Conservation (phyloP, 371 early-diverging fungal species). For the Gilbertella persicaria region DNA sequence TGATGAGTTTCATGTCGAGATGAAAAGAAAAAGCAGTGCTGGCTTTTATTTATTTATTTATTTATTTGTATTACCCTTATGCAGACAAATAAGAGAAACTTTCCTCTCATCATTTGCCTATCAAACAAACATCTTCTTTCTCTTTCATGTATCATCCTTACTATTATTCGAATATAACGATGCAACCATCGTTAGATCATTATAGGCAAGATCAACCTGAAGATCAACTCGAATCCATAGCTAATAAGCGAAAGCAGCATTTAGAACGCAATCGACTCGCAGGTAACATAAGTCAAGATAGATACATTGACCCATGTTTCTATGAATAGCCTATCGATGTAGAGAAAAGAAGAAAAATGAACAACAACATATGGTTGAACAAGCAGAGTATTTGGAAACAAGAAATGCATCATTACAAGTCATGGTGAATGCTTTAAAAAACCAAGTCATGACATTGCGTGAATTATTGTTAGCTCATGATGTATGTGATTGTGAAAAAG, state of each 20-base stretch:
- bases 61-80: no score
- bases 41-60: no score
- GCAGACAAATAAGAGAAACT: no score
- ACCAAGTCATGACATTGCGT: slow-evolving; percentile 5
- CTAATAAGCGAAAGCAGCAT: slow-evolving; percentile 5
- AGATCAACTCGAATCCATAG: no score
- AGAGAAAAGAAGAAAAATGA: slow-evolving; percentile 16
- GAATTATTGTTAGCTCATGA: slow-evolving; percentile 19
- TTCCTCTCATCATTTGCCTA: no score
- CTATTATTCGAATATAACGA: no score
- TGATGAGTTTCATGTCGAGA: no score
- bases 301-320: not conserved
- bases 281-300: slow-evolving; percentile 1
- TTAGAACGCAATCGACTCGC: slow-evolving; percentile 16
- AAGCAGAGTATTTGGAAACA: slow-evolving; percentile 3
- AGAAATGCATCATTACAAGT: slow-evolving; percentile 5
- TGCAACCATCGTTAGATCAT: no score
- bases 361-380: slow-evolving; percentile 13
- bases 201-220: no score
- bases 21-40: no score
- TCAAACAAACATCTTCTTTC: no score
- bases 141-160: no score
- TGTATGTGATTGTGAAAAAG: slow-evolving; percentile 11
- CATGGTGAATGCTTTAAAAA: not conserved
- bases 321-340: slow-evolving; percentile 3